These are phyloP conservation scores for Trichosporon sp. DNA, from an alignment of 1,284 basidiomycete species.

Conservation along the genomic window DNA sequence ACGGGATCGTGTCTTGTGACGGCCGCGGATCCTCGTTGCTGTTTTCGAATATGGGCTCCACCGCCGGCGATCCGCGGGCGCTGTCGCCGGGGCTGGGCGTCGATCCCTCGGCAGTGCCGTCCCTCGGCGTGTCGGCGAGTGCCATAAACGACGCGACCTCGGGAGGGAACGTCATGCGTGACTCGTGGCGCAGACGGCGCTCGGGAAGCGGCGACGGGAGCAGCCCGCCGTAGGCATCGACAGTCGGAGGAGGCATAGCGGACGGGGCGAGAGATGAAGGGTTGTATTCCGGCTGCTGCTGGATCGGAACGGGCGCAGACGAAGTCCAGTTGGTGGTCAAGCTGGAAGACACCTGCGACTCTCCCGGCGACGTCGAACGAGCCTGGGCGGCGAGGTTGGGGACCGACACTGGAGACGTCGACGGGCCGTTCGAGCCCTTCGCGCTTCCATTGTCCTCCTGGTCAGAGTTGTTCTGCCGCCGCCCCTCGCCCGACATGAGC, in stretches of 20 bases:
- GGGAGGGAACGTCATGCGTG: slow-evolving; percentile 41
- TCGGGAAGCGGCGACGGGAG: slow-evolving; percentile 41
- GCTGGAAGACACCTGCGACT: background rate
- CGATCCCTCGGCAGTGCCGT: slow-evolving; percentile 1
- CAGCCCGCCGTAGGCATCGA: slow-evolving; percentile 13
- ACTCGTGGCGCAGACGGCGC: slow-evolving; percentile 33
- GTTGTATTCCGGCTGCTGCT: slow-evolving; percentile 1
- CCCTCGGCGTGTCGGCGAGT: slow-evolving; percentile 27
- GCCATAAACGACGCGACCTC: slow-evolving; percentile 45
- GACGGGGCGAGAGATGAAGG: slow-evolving; percentile 12
- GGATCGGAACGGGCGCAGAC: background rate
- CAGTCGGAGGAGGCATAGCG: slow-evolving; percentile 5
- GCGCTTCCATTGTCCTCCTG: slow-evolving; percentile 24
- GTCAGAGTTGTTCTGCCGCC: slow-evolving; percentile 40
- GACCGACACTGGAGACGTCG: slow-evolving; percentile 10
- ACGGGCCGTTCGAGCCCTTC: background rate
- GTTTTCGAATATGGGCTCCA: slow-evolving; percentile 9
- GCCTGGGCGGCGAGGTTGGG: background rate
- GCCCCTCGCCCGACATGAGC: slow-evolving; percentile 21
- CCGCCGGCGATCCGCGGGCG: slow-evolving; percentile 16
- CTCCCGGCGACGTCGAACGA: slow-evolving; percentile 2
- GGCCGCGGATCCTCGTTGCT: slow-evolving; percentile 13
- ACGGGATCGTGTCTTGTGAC: slow-evolving; percentile 27
- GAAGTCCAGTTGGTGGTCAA: background rate
- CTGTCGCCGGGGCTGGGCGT: slow-evolving; percentile 15